These are phyloP conservation scores for Chlorophyllum brunneum DNA, from an alignment of 768 basidiomycete species.

Conservation along the genomic window DNA sequence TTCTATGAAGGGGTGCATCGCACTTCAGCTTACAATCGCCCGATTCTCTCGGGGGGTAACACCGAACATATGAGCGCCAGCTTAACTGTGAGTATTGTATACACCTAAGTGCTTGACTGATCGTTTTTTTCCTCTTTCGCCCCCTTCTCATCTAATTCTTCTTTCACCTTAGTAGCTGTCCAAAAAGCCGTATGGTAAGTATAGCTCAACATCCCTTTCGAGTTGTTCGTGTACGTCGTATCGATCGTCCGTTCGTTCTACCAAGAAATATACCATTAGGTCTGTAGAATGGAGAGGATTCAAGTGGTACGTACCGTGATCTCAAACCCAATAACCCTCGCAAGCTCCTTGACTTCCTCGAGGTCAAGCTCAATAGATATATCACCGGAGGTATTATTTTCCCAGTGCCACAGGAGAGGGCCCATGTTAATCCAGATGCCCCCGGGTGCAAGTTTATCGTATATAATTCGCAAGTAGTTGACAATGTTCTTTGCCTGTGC, in stretches of 20 bases:
- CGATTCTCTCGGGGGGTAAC: too few relatives aligned
- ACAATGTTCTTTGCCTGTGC: constrained; percentile 85
- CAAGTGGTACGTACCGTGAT: constrained; percentile 55
- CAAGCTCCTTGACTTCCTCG: constrained; percentile 82
- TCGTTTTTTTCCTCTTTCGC: not conserved
- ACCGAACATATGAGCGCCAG: too few relatives aligned
- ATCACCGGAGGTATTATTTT: constrained; percentile 80
- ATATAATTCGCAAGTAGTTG: constrained; percentile 85
- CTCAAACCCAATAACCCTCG: constrained; percentile 73
- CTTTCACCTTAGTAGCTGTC: constrained; percentile 53
- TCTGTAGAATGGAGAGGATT: not conserved
- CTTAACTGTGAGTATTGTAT: too few relatives aligned
- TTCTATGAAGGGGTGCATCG: too few relatives aligned
- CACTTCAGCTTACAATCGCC: too few relatives aligned
- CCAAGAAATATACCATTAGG: not conserved
- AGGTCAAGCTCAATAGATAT: constrained; percentile 83
- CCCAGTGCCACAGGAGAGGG: constrained; percentile 96
- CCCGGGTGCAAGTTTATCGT: constrained; percentile 75
- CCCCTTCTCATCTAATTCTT: not conserved
- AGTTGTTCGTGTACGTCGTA: constrained; percentile 85
- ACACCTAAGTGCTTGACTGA: too few relatives aligned
- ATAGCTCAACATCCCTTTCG: constrained; percentile 78
- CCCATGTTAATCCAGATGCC: constrained; percentile 94
- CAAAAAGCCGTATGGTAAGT: constrained; percentile 84
- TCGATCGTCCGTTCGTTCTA: constrained; percentile 80